phyloP scores from a whole-genome alignment of 768 basidiomycete genomes.

The Russula brevipes region DNA sequence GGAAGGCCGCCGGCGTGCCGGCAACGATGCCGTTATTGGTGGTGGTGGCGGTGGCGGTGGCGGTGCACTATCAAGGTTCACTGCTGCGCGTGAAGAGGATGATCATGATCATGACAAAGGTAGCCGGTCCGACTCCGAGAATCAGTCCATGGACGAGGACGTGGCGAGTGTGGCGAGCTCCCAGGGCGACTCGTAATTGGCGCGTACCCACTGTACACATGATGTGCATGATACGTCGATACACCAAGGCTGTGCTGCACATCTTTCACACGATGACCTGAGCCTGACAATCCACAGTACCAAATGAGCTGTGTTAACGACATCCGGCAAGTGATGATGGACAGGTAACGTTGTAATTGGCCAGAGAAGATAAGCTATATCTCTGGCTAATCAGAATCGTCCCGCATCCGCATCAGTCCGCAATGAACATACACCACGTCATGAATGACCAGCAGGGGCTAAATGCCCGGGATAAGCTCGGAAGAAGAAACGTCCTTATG shows the following conservation, averaged over 20 bases:
- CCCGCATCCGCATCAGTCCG: too few species aligned
- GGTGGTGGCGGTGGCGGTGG: slow-evolving; percentile 15
- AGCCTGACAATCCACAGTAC: too few species aligned
- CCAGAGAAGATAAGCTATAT: too few species aligned
- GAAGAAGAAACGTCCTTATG: too few species aligned
- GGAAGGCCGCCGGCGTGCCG: slow-evolving; percentile 34
- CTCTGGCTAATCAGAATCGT: too few species aligned
- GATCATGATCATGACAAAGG: slow-evolving; percentile 23
- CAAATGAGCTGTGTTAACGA: too few species aligned
- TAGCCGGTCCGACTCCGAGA: slow-evolving; percentile 20
- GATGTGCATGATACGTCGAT: background rate
- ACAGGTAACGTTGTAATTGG: too few species aligned
- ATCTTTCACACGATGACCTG: background rate
- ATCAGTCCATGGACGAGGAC: slow-evolving; percentile 32
- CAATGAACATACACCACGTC: too few species aligned
- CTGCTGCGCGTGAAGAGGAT: slow-evolving; percentile 34
- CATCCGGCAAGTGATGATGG: too few species aligned
- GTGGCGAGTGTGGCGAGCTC: slow-evolving; percentile 50
- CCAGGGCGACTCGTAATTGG: slow-evolving; percentile 33
- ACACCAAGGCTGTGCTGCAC: background rate
- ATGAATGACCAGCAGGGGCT: too few species aligned
- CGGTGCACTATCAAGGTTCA: slow-evolving; percentile 44
- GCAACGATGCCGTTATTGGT: slow-evolving; percentile 23
- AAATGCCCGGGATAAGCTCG: too few species aligned
- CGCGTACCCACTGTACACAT: background rate